These are phyloP conservation scores for Colletotrichum chrysophilum DNA, from an alignment of 2,329 filamentous ascomycete species.

Conservation along the genomic window DNA sequence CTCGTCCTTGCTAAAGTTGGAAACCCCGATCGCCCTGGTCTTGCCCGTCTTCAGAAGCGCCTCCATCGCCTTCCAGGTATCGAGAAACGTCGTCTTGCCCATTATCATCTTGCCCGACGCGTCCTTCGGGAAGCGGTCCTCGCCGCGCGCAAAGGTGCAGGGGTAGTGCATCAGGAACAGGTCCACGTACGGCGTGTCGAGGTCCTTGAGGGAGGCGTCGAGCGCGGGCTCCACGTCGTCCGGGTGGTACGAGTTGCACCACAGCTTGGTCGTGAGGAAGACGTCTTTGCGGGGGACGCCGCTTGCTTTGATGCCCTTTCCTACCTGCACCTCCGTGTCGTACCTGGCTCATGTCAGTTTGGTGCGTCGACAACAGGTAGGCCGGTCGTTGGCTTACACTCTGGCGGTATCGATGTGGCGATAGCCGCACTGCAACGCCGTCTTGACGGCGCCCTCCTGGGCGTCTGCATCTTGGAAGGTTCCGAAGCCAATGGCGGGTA, in stretches of 20 bases:
- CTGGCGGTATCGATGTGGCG: slow-evolving; percentile 39
- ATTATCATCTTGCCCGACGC: background rate
- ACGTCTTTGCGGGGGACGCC: slow-evolving; percentile 31
- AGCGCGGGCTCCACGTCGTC: slow-evolving; percentile 29
- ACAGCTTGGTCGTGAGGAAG: slow-evolving; percentile 35
- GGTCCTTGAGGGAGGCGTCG: slow-evolving; percentile 29
- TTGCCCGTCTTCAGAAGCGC: background rate
- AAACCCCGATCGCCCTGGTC: background rate
- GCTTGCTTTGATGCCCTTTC: slow-evolving; percentile 26
- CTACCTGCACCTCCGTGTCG: slow-evolving; percentile 25
- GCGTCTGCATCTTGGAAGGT: slow-evolving; percentile 34
- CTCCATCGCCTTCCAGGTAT: background rate
- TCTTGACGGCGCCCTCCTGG: slow-evolving; percentile 28
- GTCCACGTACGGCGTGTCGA: slow-evolving; percentile 33
- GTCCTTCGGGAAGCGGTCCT: slow-evolving; percentile 23
- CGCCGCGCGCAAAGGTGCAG: slow-evolving; percentile 26
- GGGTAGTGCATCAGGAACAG: slow-evolving; percentile 34
- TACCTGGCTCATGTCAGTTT: background rate
- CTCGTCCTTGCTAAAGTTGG: background rate
- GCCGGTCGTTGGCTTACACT: background rate
- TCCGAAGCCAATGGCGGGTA: slow-evolving; percentile 34
- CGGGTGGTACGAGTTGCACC: slow-evolving; percentile 33
- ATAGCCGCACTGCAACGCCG: slow-evolving; percentile 33
- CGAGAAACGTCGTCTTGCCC: background rate
- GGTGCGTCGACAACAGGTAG: background rate